Conservation (phyloP, 495 filamentous ascomycete species). For the Annulohypoxylon nitens region DNA sequence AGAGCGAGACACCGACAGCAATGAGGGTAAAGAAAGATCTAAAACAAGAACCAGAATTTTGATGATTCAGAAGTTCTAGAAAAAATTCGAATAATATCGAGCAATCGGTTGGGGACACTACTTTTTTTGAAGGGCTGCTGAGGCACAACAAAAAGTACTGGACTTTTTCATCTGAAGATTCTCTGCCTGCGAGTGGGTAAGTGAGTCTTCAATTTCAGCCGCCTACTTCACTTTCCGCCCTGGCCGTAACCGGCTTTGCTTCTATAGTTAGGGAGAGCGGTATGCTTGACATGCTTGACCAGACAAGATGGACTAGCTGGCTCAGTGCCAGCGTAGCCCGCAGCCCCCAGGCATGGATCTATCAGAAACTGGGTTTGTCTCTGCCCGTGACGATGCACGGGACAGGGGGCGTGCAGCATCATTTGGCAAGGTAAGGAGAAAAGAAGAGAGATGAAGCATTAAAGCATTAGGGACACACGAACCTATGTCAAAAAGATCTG, state of each 20-base stretch:
- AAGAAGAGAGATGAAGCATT: conserved; percentile 36
- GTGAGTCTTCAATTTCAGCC: conserved; percentile 37
- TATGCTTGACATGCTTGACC: conserved; percentile 26
- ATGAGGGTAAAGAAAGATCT: conserved; percentile 24
- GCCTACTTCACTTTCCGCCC: conserved; percentile 18
- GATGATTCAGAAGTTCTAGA: conserved; percentile 34
- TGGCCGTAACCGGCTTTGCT: conserved; percentile 23
- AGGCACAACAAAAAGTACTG: conserved; percentile 15
- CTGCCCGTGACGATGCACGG: conserved; percentile 42
- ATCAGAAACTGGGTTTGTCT: conserved; percentile 52
- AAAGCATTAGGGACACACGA: conserved; percentile 56
- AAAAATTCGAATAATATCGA: conserved; percentile 35
- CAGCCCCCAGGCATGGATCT: conserved; percentile 46
- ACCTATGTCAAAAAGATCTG: conserved; percentile 53
- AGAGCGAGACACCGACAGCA: conserved; percentile 27
- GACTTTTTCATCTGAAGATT: conserved; percentile 35
- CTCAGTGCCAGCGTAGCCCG: conserved; percentile 32
- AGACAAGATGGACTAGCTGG: conserved; percentile 17
- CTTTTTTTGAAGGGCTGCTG: conserved; percentile 29
- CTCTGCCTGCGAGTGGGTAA: conserved; percentile 38
- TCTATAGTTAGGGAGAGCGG: conserved; percentile 30
- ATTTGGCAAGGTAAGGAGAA: conserved; percentile 53
- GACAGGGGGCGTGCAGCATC: conserved; percentile 49
- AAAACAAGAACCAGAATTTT: conserved; percentile 29
- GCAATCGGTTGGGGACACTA: conserved; percentile 15